phyloP scores from a whole-genome alignment of 305 asterid species.

The Galium porrigens region DNA sequence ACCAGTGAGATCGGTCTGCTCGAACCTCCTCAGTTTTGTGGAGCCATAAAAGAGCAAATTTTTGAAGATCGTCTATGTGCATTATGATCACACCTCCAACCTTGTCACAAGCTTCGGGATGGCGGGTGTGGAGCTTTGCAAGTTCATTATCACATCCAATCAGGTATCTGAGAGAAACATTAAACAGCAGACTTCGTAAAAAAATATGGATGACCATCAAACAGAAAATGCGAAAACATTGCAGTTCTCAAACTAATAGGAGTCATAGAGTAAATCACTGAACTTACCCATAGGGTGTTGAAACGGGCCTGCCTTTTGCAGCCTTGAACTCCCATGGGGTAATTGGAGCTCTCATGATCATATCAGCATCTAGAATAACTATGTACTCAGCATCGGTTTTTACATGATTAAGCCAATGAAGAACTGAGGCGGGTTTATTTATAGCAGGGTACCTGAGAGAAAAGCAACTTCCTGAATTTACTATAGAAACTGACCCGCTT shows the following conservation, averaged over 20 bases:
- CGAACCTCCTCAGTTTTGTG: constrained; percentile 91
- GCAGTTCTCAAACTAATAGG: background rate
- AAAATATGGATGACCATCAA: background rate
- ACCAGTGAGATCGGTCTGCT: constrained; percentile 72
- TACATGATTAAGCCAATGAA: constrained; percentile 89
- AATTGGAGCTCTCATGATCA: constrained; percentile 87
- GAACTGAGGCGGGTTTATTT: constrained; percentile 76
- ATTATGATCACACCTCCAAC: constrained; percentile 94
- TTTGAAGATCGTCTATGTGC: constrained; percentile 63
- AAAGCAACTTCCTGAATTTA: constrained; percentile 13
- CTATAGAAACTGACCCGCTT: background rate
- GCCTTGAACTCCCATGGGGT: constrained; percentile 96
- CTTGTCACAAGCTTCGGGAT: constrained; percentile 76
- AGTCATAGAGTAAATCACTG: background rate
- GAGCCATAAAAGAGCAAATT: constrained; percentile 65
- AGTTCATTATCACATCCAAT: constrained; percentile 94
- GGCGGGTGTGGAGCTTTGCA: constrained; percentile 69
- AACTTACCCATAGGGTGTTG: constrained; percentile 88
- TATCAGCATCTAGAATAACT: constrained; percentile 78
- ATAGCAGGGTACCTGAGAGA: constrained; percentile 89
- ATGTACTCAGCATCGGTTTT: constrained; percentile 73
- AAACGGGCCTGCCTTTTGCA: constrained; percentile 56
- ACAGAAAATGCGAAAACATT: background rate
- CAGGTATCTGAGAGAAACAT: constrained; percentile 41
- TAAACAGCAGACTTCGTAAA: constrained; percentile 1